phyloP scores from a whole-genome alignment of 495 filamentous ascomycete genomes.

The Chaetomium tenue region DNA sequence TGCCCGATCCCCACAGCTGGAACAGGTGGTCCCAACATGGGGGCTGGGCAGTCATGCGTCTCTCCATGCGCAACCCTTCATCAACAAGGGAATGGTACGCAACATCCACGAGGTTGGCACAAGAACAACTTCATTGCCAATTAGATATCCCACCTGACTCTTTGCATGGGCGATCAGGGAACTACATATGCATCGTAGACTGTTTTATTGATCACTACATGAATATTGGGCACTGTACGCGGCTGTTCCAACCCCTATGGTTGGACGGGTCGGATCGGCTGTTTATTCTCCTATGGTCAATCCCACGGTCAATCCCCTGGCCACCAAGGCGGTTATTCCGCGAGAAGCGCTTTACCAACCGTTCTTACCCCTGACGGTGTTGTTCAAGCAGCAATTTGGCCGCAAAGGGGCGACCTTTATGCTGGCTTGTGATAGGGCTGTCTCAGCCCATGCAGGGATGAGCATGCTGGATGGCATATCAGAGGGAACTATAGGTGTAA shows the following conservation, averaged over 20 bases:
- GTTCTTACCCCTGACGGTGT: neutral
- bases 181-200: neutral
- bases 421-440: neutral
- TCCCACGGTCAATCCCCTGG: conserved; percentile 2
- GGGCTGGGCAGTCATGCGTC: neutral
- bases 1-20: neutral
- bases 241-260: neutral
- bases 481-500: neutral
- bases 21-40: neutral
- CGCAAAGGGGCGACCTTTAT: neutral
- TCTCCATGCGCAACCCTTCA: neutral
- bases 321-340: neutral
- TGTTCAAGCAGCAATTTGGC: neutral
- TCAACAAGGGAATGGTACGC: neutral
- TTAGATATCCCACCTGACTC: neutral
- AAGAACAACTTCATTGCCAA: neutral
- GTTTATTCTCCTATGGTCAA: neutral
- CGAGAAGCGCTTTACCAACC: neutral
- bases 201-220: neutral
- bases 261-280: neutral
- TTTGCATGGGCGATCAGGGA: neutral
- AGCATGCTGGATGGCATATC: neutral
- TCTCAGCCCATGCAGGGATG: conserved; percentile 4
- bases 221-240: neutral
- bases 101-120: neutral